Evolutionary conservation across 2,329 filamentous ascomycete species (phyloP).

Genomic region (Aureobasidium melanogenum): DNA sequence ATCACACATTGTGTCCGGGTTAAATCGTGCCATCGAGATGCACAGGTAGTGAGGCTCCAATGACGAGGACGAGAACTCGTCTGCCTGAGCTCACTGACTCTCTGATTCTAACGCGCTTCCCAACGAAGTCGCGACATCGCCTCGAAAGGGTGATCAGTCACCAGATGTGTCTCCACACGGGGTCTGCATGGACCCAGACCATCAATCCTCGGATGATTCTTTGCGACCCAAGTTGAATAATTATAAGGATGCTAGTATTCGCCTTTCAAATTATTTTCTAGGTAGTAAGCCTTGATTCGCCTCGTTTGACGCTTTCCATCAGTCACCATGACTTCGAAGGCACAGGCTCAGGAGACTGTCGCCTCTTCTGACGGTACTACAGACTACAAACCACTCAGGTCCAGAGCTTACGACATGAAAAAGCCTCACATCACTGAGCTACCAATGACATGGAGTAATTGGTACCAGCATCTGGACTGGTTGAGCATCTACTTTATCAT

Average conservation of each 20-base stretch:
- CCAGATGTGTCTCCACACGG: slow-evolving; percentile 6
- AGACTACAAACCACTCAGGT: neutral
- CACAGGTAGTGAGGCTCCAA: neutral
- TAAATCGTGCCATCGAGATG: neutral
- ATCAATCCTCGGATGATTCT: too few species aligned
- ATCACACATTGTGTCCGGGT: neutral
- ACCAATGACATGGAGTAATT: slow-evolving; percentile 72
- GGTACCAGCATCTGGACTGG: slow-evolving; percentile 92
- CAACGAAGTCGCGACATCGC: neutral
- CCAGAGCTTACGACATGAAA: neutral
- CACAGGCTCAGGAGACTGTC: too few species aligned
- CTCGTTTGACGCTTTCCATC: neutral
- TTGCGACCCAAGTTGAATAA: too few species aligned
- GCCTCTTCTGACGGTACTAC: neutral
- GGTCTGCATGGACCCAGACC: neutral
- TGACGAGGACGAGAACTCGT: neutral
- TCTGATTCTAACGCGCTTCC: neutral
- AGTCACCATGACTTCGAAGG: neutral
- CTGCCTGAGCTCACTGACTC: neutral
- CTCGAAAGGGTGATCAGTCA: neutral
- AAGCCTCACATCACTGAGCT: slow-evolving; percentile 71
- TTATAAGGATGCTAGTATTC: neutral
- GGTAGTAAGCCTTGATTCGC: neutral
- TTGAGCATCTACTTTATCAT: slow-evolving; percentile 78
- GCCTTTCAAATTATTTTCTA: too few species aligned